Percentiles rank a stretch among this genome's conserved stretches.
Evolutionary conservation across 805 yeast genomes (phyloP).

Genomic region (Teunomyces atbi): DNA sequence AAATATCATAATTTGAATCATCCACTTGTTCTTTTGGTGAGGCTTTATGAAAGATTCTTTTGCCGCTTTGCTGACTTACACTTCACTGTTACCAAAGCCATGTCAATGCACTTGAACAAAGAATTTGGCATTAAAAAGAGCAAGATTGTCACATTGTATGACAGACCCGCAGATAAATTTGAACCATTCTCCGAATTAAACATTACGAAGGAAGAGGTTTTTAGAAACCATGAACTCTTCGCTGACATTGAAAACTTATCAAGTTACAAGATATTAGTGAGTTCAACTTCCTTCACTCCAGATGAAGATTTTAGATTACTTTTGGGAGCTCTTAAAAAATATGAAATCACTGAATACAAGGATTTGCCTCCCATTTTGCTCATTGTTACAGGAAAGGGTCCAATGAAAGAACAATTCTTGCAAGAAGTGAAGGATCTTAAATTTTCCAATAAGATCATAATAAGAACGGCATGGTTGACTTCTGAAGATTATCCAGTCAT

Average conservation of each 20-base stretch:
- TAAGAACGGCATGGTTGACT: conserved; percentile 74
- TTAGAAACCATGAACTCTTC: conserved; percentile 26
- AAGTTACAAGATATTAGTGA: conserved; percentile 64
- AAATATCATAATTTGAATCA: conserved; percentile 54
- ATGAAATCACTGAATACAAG: conserved; percentile 40
- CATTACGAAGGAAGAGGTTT: conserved; percentile 33
- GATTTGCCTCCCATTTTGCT: conserved; percentile 52
- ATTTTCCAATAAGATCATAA: conserved; percentile 48
- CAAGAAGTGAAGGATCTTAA: conserved; percentile 41
- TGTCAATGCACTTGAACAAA: conserved; percentile 58
- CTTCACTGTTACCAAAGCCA: conserved; percentile 74
- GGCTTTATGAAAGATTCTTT: conserved; percentile 59
- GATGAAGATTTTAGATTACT: conserved; percentile 84
- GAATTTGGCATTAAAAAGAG: conserved; percentile 51
- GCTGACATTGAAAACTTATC: conserved; percentile 18
- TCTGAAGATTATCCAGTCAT: conserved; percentile 77
- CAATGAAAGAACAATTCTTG: conserved; percentile 58
- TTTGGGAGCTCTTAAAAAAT: conserved; percentile 61
- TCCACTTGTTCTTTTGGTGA: conserved; percentile 60
- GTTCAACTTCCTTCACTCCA: conserved; percentile 92
- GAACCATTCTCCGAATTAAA: conserved; percentile 40
- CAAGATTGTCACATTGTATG: conserved; percentile 68
- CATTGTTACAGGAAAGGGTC: conserved; percentile 97
- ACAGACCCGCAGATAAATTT: conserved; percentile 77
- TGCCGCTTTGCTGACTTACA: conserved; percentile 67